Evolutionary conservation across 345 rosid species (phyloP).

Genomic region (Ailanthus altissimus): DNA sequence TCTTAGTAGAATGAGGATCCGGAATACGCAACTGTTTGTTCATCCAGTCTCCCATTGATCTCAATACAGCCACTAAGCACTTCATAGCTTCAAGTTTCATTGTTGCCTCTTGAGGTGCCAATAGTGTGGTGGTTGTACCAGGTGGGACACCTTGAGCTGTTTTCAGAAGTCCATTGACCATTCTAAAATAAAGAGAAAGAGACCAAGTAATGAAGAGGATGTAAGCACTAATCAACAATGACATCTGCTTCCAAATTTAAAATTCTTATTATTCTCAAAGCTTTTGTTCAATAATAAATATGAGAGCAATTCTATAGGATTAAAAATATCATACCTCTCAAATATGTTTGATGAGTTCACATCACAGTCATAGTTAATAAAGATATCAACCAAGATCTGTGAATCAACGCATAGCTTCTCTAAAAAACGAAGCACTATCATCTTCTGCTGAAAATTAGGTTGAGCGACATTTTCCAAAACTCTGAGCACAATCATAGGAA

Average conservation of each 20-base stretch:
- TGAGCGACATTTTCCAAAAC: conserved; percentile 96
- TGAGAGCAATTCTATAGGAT: background rate
- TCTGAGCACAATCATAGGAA: conserved; percentile 98
- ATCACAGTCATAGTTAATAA: conserved; percentile 98
- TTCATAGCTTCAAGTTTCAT: conserved; percentile 98
- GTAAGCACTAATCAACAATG: background rate
- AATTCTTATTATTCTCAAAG: background rate
- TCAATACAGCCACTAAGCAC: conserved; percentile 89
- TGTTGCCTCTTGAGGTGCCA: conserved; percentile 91
- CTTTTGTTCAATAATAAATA: background rate
- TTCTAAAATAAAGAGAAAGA: conserved; percentile 42
- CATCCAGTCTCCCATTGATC: conserved; percentile 99
- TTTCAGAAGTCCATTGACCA: conserved; percentile 99
- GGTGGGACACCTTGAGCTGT: conserved; percentile 99
- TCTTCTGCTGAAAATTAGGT: conserved; percentile 99
- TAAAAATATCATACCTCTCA: conserved; percentile 71
- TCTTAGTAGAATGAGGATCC: conserved; percentile 70
- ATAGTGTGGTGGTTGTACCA: conserved; percentile 68
- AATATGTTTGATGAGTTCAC: conserved; percentile 97
- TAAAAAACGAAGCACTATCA: conserved; percentile 94
- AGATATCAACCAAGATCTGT: conserved; percentile 95
- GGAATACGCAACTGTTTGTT: conserved; percentile 93
- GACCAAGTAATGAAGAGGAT: background rate
- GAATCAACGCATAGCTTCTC: conserved; percentile 97
- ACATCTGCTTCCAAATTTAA: background rate